These are phyloP conservation scores for Rhodamnia argentea DNA, from an alignment of 345 rosid species.

Conservation along the genomic window DNA sequence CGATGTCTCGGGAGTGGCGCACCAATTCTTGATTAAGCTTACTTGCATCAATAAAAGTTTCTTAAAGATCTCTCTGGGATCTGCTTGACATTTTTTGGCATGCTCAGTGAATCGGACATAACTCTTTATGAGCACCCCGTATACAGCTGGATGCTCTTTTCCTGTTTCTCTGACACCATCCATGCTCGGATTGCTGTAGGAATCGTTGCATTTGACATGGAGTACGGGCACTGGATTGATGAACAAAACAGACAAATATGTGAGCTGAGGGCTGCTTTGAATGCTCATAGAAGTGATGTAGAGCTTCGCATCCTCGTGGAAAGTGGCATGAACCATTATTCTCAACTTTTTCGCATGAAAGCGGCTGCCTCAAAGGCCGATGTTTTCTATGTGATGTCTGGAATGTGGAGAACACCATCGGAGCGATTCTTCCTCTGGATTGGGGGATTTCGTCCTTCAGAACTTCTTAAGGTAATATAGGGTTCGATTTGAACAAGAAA, in stretches of 20 bases:
- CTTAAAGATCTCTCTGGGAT: neutral
- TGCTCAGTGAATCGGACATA: neutral
- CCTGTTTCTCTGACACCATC: neutral
- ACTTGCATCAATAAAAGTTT: neutral
- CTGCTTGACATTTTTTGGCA: neutral
- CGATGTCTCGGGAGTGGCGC: neutral
- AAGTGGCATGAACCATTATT: slow-evolving; percentile 56
- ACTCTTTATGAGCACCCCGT: neutral
- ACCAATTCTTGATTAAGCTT: neutral
- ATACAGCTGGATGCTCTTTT: neutral
- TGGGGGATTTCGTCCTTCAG: slow-evolving; percentile 93
- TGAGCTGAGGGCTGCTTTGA: slow-evolving; percentile 54
- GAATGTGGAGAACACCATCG: slow-evolving; percentile 82
- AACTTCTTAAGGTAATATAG: slow-evolving; percentile 69
- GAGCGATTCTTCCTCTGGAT: slow-evolving; percentile 96
- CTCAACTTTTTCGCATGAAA: slow-evolving; percentile 79
- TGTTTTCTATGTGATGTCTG: slow-evolving; percentile 75
- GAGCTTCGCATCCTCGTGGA: slow-evolving; percentile 68
- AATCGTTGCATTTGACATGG: slow-evolving; percentile 75
- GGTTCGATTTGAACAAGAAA: neutral
- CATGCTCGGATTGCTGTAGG: slow-evolving; percentile 24
- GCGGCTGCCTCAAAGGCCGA: slow-evolving; percentile 64
- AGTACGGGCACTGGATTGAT: slow-evolving; percentile 80
- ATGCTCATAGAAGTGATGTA: slow-evolving; percentile 39
- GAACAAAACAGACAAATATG: slow-evolving; percentile 55